Evolutionary conservation across 2,329 filamentous ascomycete species (phyloP), one percentile per base, ranked within the genome.

Genomic region (Penicillium sp.): DNA sequence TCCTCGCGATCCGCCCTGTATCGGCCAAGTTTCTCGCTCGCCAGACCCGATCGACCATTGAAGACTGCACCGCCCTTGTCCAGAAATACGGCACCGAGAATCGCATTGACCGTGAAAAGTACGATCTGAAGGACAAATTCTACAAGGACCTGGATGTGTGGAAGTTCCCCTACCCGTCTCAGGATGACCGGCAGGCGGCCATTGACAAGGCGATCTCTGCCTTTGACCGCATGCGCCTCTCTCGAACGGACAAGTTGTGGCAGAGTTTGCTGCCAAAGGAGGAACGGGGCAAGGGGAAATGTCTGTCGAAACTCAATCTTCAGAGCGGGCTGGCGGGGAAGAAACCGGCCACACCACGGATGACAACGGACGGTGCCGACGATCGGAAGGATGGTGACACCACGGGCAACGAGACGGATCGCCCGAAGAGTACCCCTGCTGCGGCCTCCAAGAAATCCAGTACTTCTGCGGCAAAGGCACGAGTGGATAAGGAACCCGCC

Each of bases 71-170:
- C 33, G 71, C 76, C 40, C 71, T 85, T 40, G 74, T 83, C 62
- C 78, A 70, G 61, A 87, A 86, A 73, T 81, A 85, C 66, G 84
- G 81, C 14, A 78, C 79, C 58, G 79, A 82, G 65, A 81, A 80
- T 52, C 75, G 81, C 46, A 75, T 82, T 42, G 80, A 79, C 57
- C 71, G 80, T 19, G 75, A 80, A 59, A 82, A 83, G 63, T 85
- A 81, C 74, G 76, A 83, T 66, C 76, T 89, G 63, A 81, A 77
- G 37, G 85, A 88, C 73, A 85, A 84, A 68, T 75, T 78, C 16
- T 89, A 83, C 71, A 85, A 84, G 67, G 86, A 88, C 55, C 76
- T 89, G 63, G 85, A 88, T 68, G 81, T 87, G 10, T 88, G 82
- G 80, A 83, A 80, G 7, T 89, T 89, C 69, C 80, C 80, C 13